phyloP scores from a whole-genome alignment of 108 stramenopile genomes.

The Cylindrotheca fusiformis region DNA sequence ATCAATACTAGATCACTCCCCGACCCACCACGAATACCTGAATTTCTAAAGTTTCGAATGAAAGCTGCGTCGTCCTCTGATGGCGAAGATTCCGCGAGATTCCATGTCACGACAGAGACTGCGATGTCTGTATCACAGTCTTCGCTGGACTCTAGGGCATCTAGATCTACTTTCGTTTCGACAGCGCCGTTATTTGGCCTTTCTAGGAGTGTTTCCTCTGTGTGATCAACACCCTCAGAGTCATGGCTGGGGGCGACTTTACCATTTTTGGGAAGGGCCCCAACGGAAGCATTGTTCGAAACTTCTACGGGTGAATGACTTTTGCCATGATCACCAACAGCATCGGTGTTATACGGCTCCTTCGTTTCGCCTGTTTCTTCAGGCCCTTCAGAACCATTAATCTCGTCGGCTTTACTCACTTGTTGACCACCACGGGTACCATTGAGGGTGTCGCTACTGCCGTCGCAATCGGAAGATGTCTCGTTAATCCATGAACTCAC shows the following conservation, averaged over 20 bases:
- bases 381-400: neutral
- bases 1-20: conserved; percentile 86
- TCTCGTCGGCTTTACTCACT: neutral
- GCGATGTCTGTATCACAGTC: conserved; percentile 55
- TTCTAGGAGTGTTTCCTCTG: neutral
- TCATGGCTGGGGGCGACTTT: neutral
- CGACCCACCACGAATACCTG: conserved; percentile 1
- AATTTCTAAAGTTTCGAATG: conserved; percentile 61
- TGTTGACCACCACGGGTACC: conserved; percentile 15
- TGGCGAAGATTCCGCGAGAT: conserved; percentile 77
- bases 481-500: conserved; percentile 20
- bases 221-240: neutral
- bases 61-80: conserved; percentile 79
- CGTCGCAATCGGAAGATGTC: neutral
- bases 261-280: neutral
- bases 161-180: conserved; percentile 9
- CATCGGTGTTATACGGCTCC: neutral
- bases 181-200: neutral
- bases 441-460: conserved; percentile 1
- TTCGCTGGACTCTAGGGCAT: conserved; percentile 20
- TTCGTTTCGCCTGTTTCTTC: neutral
- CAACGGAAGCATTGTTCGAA: neutral
- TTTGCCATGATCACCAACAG: neutral
- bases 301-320: too few species aligned
- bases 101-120: conserved; percentile 85